Conservation (phyloP, 768 basidiomycete genomes). For the Epithele typhae region DNA sequence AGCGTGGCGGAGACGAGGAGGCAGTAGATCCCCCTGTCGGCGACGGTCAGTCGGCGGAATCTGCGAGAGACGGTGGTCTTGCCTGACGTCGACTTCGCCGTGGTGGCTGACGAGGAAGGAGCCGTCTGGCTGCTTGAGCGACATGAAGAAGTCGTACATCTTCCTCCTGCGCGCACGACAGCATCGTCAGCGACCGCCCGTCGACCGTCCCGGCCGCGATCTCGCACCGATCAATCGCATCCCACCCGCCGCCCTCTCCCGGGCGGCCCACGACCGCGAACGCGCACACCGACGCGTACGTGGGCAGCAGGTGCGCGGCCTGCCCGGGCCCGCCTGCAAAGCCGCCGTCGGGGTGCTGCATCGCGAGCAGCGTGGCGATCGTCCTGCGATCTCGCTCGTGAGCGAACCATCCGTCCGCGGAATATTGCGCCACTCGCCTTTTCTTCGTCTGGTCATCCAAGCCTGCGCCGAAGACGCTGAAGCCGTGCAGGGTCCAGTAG, state of each 20-base stretch:
- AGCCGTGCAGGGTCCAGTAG: conserved; percentile 88
- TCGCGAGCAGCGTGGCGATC: conserved; percentile 73
- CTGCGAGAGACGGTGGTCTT: conserved; percentile 17
- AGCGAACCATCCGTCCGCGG: background rate
- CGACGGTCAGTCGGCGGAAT: no score
- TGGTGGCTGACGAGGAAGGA: conserved; percentile 86
- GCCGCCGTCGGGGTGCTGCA: conserved; percentile 85
- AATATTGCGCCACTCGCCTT: conserved; percentile 42
- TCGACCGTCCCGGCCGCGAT: background rate
- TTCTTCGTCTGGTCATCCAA: conserved; percentile 77
- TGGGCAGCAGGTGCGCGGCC: conserved; percentile 80
- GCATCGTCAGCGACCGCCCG: background rate
- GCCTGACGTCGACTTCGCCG: conserved; percentile 95
- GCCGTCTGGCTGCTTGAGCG: conserved; percentile 88
- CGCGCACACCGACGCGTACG: conserved; percentile 82
- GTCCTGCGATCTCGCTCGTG: conserved; percentile 41
- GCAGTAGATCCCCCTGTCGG: conserved; percentile 85
- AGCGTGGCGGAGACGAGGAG: conserved; percentile 80
- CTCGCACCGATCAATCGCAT: conserved; percentile 75
- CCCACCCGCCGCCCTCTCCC: conserved; percentile 77
- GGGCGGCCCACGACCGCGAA: conserved; percentile 79
- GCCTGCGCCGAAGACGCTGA: conserved; percentile 72
- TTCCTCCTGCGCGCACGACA: conserved; percentile 43
- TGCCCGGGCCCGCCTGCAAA: conserved; percentile 93
- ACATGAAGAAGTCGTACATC: conserved; percentile 87